Conservation (phyloP, 805 yeast genomes). For the Metschnikowia lochheadii region DNA sequence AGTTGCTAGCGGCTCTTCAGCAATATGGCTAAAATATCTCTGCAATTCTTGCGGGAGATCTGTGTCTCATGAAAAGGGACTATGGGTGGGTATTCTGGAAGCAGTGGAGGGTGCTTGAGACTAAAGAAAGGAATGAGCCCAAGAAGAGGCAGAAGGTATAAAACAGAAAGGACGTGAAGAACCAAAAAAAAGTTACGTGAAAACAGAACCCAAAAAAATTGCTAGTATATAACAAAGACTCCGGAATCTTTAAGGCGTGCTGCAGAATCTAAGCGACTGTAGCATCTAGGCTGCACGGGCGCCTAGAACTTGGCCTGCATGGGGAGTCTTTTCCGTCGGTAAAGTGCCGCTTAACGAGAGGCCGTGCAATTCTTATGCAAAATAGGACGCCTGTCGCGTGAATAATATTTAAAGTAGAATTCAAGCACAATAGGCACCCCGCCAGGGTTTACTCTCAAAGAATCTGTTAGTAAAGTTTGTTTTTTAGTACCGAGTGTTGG, state of each 20-base stretch:
- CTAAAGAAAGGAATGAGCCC: not conserved
- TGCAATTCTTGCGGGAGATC: not conserved
- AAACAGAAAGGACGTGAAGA: not conserved
- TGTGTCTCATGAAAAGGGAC: not conserved
- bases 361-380: not conserved
- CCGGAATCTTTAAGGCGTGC: not conserved
- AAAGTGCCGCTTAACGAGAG: not conserved
- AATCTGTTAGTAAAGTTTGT: not conserved
- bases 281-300: not conserved
- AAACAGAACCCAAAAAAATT: not conserved
- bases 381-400: not conserved
- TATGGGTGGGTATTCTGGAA: not conserved
- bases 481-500: not conserved
- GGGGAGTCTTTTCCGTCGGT: not conserved
- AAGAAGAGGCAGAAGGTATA: not conserved
- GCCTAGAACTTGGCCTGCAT: not conserved
- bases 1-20: not conserved
- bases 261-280: conserved; percentile 2
- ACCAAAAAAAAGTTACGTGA: not conserved
- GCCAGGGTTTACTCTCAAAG: not conserved
- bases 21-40: not conserved
- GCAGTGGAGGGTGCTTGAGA: not conserved
- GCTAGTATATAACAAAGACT: not conserved
- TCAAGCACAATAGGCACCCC: not conserved
- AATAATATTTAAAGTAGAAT: not conserved